Conservation (phyloP, 1,139 yeast genomes). For the Schizosaccharomyces versatilis region DNA sequence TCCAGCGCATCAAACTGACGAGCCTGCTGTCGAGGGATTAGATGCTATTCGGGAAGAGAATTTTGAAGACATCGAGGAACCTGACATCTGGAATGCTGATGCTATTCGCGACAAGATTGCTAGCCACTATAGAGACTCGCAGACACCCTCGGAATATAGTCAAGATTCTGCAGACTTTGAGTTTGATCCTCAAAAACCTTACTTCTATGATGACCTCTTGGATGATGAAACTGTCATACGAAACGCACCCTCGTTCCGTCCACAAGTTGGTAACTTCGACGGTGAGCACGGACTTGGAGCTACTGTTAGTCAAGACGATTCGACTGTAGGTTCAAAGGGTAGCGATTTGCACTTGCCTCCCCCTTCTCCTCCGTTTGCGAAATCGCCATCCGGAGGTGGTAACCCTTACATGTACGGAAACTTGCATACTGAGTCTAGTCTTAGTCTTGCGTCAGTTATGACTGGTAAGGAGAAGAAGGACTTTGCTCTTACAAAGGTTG, state of each 20-base stretch:
- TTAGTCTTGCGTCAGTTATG: conserved; percentile 11
- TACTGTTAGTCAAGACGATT: not conserved
- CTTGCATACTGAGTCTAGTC: conserved; percentile 7
- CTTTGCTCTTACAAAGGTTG: conserved; percentile 8
- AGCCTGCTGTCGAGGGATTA: not conserved
- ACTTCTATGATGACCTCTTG: not conserved
- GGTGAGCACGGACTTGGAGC: not conserved
- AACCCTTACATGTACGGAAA: not conserved
- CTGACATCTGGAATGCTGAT: not conserved
- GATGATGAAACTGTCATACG: conserved; percentile 1
- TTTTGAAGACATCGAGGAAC: not conserved
- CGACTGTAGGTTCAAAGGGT: not conserved
- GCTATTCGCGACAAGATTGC: not conserved
- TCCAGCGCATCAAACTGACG: conserved; percentile 8
- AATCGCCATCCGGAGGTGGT: not conserved
- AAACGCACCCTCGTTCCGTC: not conserved
- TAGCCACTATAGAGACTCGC: not conserved
- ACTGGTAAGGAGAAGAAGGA: conserved; percentile 7
- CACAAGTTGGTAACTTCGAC: not conserved
- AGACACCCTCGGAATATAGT: conserved; percentile 1
- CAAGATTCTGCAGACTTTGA: conserved; percentile 1
- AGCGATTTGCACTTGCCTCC: not conserved
- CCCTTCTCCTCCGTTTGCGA: not conserved
- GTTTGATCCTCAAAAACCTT: conserved; percentile 2
- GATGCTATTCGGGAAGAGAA: conserved; percentile 1